Base-by-base conservation (phyloP, 176 grass and related monocot species). In the Lolium perenne region DNA sequence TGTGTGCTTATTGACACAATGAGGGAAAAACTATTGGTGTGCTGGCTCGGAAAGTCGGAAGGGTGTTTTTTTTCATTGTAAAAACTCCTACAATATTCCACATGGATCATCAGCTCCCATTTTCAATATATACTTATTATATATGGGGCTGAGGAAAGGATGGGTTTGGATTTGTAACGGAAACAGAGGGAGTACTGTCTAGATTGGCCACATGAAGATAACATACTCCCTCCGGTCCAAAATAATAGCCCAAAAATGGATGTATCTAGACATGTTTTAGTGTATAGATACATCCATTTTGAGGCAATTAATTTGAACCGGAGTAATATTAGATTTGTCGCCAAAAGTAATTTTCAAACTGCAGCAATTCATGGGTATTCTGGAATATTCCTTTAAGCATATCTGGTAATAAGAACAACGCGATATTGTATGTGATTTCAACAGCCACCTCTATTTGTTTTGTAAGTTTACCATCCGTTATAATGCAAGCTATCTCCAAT, bases 401-500 rank as follows among this genome's bases (percentile, higher is more conserved):
- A 78, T 77, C 13, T 53, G 16, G 29, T 26, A 35, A 76, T 10
- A 91, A 38, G 54, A 54, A 53, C 51, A 70, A 26, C 10, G 74
- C 60, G 2, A 80, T 25, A 43, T 51, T 38, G 20, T 53, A 82
- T 2, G 38, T 41, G 5, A 48, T 18, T 85, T 89, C 40, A 69
- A 58, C 12, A 38, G 49, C 83, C 73, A 95, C 95, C 83, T 97
- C 92, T 81, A 97, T 86, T 89, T 82, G 87, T 89, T 94, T 89
- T 67, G 75, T 89, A 89, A 97, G 91, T 89, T 92, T 97, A 67
- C 92, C 95, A 79, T 97, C 90, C 43, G 92, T 97, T 85, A 97
- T 82, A 35, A 97, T 81, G 84, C 95, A 97, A 88, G 95, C 92
- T 64, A 97, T 97, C 90, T 97, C 95, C 91, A 97, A 82, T 79